Conservation (phyloP, 1,139 yeast species). For the Scheffersomyces titani region DNA sequence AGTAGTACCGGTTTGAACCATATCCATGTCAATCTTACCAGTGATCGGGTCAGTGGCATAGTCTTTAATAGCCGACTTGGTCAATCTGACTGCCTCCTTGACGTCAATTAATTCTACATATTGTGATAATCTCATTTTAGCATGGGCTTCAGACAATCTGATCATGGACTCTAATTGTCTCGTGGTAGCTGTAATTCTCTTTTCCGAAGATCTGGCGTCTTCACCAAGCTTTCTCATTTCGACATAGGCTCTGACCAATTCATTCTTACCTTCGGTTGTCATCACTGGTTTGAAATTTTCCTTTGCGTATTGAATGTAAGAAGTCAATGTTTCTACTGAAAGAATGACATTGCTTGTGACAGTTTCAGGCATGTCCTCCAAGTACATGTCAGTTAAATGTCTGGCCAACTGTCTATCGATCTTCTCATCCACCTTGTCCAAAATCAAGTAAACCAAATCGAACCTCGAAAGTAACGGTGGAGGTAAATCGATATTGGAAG, state of each 20-base stretch:
- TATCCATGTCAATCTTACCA: constrained; percentile 95
- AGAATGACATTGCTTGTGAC: constrained; percentile 67
- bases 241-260: constrained; percentile 86
- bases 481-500: constrained; percentile 92
- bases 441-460: constrained; percentile 86
- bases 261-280: constrained; percentile 78
- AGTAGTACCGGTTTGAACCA: constrained; percentile 95
- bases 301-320: constrained; percentile 90
- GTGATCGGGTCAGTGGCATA: constrained; percentile 98
- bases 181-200: constrained; percentile 95
- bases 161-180: constrained; percentile 69
- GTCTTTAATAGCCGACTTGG: constrained; percentile 91
- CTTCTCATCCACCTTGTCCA: constrained; percentile 88
- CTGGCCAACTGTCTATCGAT: constrained; percentile 84
- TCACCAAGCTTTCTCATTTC: constrained; percentile 95
- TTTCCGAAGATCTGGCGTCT: constrained; percentile 81
- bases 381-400: constrained; percentile 88
- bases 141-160: constrained; percentile 93
- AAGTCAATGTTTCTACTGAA: constrained; percentile 84
- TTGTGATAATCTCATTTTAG: constrained; percentile 84
- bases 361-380: constrained; percentile 81
- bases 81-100: constrained; percentile 90
- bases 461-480: constrained; percentile 94
- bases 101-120: constrained; percentile 80
- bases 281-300: constrained; percentile 77